These are phyloP conservation scores for Rubia balearica DNA, from an alignment of 305 asterid species.

Conservation along the genomic window DNA sequence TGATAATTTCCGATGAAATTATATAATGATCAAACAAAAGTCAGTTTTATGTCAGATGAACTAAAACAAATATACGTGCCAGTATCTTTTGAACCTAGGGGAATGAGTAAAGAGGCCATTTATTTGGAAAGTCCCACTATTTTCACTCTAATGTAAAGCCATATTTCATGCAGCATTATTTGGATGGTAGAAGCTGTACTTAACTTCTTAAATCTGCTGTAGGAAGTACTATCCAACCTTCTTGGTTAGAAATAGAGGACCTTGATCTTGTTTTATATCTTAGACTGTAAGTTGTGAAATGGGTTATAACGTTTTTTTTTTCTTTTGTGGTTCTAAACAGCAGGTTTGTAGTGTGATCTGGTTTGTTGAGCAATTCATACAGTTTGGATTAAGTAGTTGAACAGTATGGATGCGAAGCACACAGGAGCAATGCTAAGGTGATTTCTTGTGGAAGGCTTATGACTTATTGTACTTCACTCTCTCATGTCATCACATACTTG, in stretches of 20 bases:
- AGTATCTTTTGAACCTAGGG: neutral
- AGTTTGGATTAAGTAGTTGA: neutral
- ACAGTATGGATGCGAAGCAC: conserved; percentile 21
- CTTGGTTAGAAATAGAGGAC: neutral
- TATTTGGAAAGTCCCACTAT: neutral
- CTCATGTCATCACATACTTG: neutral
- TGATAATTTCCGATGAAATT: neutral
- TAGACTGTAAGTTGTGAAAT: neutral
- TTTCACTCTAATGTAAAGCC: neutral
- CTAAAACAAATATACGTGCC: neutral
- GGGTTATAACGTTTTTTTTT: neutral
- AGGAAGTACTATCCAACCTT: neutral
- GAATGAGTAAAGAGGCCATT: neutral
- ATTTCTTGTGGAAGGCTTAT: neutral
- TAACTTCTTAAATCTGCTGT: neutral
- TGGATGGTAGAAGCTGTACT: neutral
- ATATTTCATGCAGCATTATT: neutral
- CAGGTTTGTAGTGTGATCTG: neutral
- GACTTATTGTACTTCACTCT: neutral
- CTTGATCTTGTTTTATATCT: neutral
- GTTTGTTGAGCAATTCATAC: neutral
- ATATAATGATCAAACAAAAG: neutral
- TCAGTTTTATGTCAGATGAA: neutral
- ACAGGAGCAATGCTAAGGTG: conserved; percentile 23
- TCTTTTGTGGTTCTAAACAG: neutral